phyloP scores from a whole-genome alignment of 306 rosid genomes.

The Cucurbita ficifolia region DNA sequence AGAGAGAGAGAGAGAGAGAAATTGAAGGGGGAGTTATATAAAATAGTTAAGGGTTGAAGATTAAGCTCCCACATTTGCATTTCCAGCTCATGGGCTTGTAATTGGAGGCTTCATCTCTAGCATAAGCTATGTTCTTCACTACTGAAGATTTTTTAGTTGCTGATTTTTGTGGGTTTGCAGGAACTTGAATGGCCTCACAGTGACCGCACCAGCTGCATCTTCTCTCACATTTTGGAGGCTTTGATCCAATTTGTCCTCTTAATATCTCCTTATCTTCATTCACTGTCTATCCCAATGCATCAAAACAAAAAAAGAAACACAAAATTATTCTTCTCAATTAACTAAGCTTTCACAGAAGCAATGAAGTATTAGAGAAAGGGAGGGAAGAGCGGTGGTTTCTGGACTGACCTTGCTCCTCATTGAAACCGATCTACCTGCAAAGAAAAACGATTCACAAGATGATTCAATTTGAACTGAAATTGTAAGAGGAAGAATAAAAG shows the following conservation, averaged over 20 bases:
- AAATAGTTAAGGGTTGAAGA: constrained; percentile 52
- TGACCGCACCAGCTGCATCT: constrained; percentile 61
- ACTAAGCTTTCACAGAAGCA: not conserved
- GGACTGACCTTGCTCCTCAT: not conserved
- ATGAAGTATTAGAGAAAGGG: not conserved
- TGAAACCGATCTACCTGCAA: constrained; percentile 37
- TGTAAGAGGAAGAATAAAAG: not conserved
- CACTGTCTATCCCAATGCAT: constrained; percentile 19
- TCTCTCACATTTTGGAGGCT: constrained; percentile 83
- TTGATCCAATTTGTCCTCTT: constrained; percentile 64
- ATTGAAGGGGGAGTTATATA: not conserved
- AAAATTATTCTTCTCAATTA: constrained; percentile 3
- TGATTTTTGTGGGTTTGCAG: constrained; percentile 42
- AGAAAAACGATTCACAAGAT: not conserved
- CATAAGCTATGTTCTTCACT: constrained; percentile 20
- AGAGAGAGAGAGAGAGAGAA: not conserved
- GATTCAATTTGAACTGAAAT: not conserved
- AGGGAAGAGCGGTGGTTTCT: not conserved
- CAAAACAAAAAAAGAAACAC: not conserved
- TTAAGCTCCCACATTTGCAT: constrained; percentile 76
- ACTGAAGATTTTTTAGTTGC: constrained; percentile 32
- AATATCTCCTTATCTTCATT: constrained; percentile 31
- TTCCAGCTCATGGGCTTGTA: constrained; percentile 98
- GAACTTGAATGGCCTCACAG: constrained; percentile 54
- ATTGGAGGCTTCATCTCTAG: constrained; percentile 45